A percentile compares a stretch with the other conserved stretches of the same genome.
Evolutionary conservation across 768 basidiomycete species (phyloP).

Genomic region (Cubamyces sp.): DNA sequence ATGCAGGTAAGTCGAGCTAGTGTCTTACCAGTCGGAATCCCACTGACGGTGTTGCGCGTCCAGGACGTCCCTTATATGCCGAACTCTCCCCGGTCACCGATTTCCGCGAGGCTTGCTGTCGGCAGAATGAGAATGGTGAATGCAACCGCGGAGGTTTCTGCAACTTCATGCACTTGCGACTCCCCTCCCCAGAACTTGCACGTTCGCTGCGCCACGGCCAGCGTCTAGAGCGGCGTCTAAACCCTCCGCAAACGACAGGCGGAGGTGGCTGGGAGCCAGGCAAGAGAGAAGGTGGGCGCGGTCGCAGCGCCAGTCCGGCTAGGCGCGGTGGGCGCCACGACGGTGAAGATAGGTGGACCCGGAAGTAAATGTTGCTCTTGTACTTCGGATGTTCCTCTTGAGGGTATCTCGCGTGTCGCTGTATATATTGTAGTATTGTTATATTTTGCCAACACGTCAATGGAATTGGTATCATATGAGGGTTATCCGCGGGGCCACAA

Average conservation of each 20-base stretch:
- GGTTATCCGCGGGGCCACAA: too few relatives aligned
- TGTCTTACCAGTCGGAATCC: background rate
- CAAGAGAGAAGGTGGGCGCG: conserved; percentile 66
- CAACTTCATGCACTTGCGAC: conserved; percentile 97
- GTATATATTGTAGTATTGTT: conserved; percentile 13
- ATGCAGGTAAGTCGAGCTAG: conserved; percentile 70
- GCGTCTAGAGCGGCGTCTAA: conserved; percentile 75
- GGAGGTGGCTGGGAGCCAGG: conserved; percentile 86
- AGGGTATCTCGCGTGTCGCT: background rate
- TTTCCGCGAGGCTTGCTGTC: conserved; percentile 97
- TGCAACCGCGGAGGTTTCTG: conserved; percentile 98
- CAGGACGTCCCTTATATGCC: conserved; percentile 93
- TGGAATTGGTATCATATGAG: background rate
- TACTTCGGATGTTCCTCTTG: background rate
- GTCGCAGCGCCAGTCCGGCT: conserved; percentile 74
- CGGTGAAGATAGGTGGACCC: conserved; percentile 69
- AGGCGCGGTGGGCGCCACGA: conserved; percentile 59
- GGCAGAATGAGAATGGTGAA: conserved; percentile 98
- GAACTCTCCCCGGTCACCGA: conserved; percentile 98
- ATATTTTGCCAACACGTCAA: background rate
- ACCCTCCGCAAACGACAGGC: conserved; percentile 63
- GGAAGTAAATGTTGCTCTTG: conserved; percentile 33
- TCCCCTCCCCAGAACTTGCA: conserved; percentile 85
- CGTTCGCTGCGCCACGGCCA: conserved; percentile 81
- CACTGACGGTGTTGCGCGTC: background rate